Evolutionary conservation across 768 basidiomycete species (phyloP).

Genomic region (Cystobasidium onofrii): DNA sequence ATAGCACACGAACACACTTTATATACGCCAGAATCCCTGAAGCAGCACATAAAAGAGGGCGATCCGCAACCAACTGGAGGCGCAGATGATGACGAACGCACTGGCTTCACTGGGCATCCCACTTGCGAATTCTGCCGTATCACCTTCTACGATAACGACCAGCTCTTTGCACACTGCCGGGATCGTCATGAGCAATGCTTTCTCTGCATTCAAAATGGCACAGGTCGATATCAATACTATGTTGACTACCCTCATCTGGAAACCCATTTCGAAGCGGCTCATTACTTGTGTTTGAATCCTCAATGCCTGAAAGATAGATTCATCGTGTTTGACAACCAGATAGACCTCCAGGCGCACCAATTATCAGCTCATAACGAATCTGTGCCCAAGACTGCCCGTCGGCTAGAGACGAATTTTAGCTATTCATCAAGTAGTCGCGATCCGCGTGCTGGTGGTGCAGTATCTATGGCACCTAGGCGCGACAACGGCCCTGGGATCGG

Average conservation of each 20-base stretch:
- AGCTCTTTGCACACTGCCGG: slow-evolving; percentile 86
- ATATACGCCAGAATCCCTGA: slow-evolving; percentile 54
- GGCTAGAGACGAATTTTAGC: slow-evolving; percentile 57
- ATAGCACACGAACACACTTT: slow-evolving; percentile 75
- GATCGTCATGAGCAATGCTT: slow-evolving; percentile 94
- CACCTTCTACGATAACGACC: slow-evolving; percentile 87
- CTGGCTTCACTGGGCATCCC: slow-evolving; percentile 43
- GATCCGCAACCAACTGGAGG: slow-evolving; percentile 56
- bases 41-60: slow-evolving; percentile 50
- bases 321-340: slow-evolving; percentile 75
- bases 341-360: slow-evolving; percentile 87
- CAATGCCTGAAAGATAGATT: slow-evolving; percentile 79
- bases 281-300: slow-evolving; percentile 67
- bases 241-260: slow-evolving; percentile 71
- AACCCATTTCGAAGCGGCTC: slow-evolving; percentile 63
- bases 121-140: slow-evolving; percentile 78
- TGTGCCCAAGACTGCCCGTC: slow-evolving; percentile 61
- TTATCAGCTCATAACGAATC: slow-evolving; percentile 65
- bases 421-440: slow-evolving; percentile 32
- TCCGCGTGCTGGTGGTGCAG: slow-evolving; percentile 17
- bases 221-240: slow-evolving; percentile 76
- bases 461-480: neutral
- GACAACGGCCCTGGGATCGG: neutral
- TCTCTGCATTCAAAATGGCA: slow-evolving; percentile 63
- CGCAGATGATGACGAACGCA: slow-evolving; percentile 19